A percentile compares a stretch with the other conserved stretches of the same genome.
Evolutionary conservation across 1,284 basidiomycete species (phyloP).

Genomic region (Leccinum huronense): DNA sequence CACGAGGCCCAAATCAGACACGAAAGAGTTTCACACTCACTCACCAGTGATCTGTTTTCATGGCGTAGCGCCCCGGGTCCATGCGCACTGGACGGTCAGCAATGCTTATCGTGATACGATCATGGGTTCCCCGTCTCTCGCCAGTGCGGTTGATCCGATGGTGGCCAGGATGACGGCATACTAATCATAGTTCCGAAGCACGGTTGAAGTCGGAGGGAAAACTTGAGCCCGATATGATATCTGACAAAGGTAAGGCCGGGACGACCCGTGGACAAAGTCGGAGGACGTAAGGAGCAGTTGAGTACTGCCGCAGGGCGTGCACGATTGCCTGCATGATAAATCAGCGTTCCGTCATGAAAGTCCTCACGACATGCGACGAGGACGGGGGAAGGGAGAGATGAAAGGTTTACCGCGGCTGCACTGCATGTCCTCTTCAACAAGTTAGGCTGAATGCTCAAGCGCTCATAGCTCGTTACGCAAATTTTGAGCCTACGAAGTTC

Average conservation of each 20-base stretch:
- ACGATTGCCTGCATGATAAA: not conserved
- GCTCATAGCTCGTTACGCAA: not conserved
- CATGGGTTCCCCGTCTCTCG: not conserved
- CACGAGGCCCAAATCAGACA: not conserved
- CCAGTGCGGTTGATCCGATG: not conserved
- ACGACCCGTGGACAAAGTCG: not conserved
- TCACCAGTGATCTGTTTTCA: not conserved
- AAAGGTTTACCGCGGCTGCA: not conserved
- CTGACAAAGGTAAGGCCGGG: not conserved
- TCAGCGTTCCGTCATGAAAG: not conserved
- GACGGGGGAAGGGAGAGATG: not conserved
- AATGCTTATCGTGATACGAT: not conserved
- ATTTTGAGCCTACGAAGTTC: not conserved
- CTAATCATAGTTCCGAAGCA: not conserved
- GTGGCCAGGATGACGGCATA: not conserved
- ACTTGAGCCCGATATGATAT: not conserved
- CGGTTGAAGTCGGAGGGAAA: not conserved
- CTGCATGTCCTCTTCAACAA: not conserved
- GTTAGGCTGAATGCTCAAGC: not conserved
- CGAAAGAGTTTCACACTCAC: not conserved
- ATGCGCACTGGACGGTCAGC: not conserved
- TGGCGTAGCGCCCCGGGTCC: not conserved
- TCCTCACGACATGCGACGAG: not conserved
- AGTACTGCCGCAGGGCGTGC: not conserved
- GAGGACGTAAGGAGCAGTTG: not conserved